Base-by-base conservation (phyloP, 116 monocot species). In the Posidonia oceanica region DNA sequence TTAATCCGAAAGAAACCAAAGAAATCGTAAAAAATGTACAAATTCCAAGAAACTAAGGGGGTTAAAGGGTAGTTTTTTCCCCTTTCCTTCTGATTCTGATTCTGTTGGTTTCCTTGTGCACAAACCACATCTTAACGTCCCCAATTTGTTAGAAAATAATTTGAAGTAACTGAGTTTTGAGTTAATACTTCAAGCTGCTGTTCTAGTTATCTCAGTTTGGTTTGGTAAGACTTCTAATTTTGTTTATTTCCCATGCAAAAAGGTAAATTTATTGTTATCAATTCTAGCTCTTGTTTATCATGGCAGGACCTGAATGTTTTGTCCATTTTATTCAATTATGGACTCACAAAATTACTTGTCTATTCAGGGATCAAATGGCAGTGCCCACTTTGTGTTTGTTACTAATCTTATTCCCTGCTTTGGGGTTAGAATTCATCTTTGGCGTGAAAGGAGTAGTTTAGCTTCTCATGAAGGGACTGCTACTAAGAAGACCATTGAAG, bases 331-430 rank as follows among this genome's bases (percentile, higher is more conserved):
- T 3, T 10, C 42, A 42, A 42, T 4, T 42, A 42, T 42, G 8
- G 42, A 67, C 61, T 72, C 44, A 65, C 12, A 55, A 40, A 39
- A 20, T 54, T 78, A 15, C 44, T 83, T 64, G 39, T 59, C 13
- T n/a, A 67, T 77, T 69, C 75, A 97, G 97, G 89, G 87, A 67
- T 89, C 82, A 71, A 71, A 83, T 74, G 92, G 92, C 37, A 85
- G 74, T 70, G 80, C 67, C 13, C 85, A 97, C 72, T 97, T 97
- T 71, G 82, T 82, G n/a, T 83, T 97, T 79, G 97, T 97, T 42
- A 97, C 92, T 59, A 97, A 97, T 85, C 85, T 97, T 72, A 71
- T 85, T 74, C 92, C 97, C 10, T 97, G 97, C 82, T 85, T 83
- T 74, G 97, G 97, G 3, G 82, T 92, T 63, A 97, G 97, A 70